These are phyloP conservation scores for Kodamaea ohmeri DNA, from an alignment of 1,139 yeast species.

Conservation along the genomic window DNA sequence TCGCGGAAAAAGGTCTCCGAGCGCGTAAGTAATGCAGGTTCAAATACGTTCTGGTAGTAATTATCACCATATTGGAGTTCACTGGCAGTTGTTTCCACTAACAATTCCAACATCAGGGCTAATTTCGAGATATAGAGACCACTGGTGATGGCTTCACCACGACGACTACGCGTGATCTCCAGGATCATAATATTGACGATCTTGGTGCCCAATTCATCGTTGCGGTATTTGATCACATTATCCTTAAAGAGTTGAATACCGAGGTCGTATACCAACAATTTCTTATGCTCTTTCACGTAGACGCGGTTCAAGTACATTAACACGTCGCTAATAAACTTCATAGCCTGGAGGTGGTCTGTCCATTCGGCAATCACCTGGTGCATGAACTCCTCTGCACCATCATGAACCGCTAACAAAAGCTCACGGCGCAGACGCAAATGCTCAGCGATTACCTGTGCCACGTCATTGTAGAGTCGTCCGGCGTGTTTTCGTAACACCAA, in stretches of 20 bases:
- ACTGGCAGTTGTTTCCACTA: conserved; percentile 39
- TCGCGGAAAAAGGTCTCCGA: conserved; percentile 56
- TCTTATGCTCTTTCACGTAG: conserved; percentile 69
- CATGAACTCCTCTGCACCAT: conserved; percentile 39
- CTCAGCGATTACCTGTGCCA: conserved; percentile 47
- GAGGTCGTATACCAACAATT: conserved; percentile 69
- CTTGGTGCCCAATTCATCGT: conserved; percentile 50
- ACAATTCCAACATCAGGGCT: conserved; percentile 66
- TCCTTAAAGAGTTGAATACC: conserved; percentile 58
- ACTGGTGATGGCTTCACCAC: conserved; percentile 56
- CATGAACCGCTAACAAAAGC: conserved; percentile 20
- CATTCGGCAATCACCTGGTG: conserved; percentile 53
- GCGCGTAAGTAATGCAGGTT: conserved; percentile 56
- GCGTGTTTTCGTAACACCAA: conserved; percentile 77
- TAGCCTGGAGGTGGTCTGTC: conserved; percentile 72
- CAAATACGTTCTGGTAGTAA: conserved; percentile 65
- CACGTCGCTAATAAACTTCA: conserved; percentile 82
- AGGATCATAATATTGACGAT: conserved; percentile 51
- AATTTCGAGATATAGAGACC: conserved; percentile 58
- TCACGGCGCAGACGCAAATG: conserved; percentile 44
- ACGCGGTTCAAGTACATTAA: conserved; percentile 86
- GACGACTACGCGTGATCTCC: conserved; percentile 59
- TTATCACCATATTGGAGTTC: conserved; percentile 43
- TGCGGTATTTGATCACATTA: conserved; percentile 36
- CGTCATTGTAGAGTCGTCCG: conserved; percentile 62